Base-by-base conservation (phyloP, 192 early-diverging fungal genomes). In the Oehlia diaphana region DNA sequence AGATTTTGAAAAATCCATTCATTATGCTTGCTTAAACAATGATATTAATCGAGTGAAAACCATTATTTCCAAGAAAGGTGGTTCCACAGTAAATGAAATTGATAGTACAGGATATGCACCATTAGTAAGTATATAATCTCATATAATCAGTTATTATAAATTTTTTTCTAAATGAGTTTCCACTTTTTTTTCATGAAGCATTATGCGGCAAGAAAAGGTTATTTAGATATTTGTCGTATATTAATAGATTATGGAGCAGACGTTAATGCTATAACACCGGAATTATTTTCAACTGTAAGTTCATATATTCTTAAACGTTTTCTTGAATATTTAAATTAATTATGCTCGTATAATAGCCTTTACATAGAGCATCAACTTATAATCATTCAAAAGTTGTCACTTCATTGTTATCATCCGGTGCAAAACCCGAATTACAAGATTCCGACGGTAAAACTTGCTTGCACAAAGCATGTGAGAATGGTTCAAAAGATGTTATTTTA, bases 201-300 rank as follows among this genome's bases (percentile, higher is more conserved):
- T 66, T 77, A 77, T 49, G 75, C 62, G 12, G 39, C 75, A 65
- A 10, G 75, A 1, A 77, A 39, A n/a, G 64, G 64, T 14, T 21
- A 77, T 21, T 14, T 62, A 28, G 75, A 77, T 3, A 77, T 77
- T n/a, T 77, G 75, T 65, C 61, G 42, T 39, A 8, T 77, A 42
- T 66, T 77, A 65, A 62, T 77, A 9, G 61, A 63, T 44, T 19
- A 77, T 39, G 63, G 64, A 10, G 75, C 75, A 13, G 23, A 77
- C 10, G 62, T 65, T 39, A 77, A 77, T 39, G 63, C 39, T 0
- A 39, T 49, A 9, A 77, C 75, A 65, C 75, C 75, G 13, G 75
- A 77, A 77, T 23, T 77, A 14, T 21, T 65, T 13, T 77, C 75
- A 66, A 77, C 75, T 19, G 75, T 77, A 65, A 26, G 75, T 77